These are phyloP conservation scores for Jaapia argillacea DNA, from an alignment of 768 basidiomycete genomes.

Conservation along the genomic window DNA sequence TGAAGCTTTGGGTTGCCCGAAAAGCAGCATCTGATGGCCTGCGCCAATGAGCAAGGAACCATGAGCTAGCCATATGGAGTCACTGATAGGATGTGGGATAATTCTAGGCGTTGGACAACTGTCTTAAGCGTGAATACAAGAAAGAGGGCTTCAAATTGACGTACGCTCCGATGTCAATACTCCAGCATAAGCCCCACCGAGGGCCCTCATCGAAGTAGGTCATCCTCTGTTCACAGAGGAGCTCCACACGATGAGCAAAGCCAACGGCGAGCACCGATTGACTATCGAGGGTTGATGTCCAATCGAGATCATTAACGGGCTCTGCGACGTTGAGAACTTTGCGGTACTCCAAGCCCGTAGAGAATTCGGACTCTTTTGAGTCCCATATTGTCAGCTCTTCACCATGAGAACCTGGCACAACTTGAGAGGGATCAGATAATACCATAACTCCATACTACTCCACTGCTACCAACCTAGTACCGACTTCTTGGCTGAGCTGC, in stretches of 20 bases:
- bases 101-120: constrained; percentile 33
- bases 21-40: constrained; percentile 78
- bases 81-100: constrained; percentile 69
- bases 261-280: constrained; percentile 91
- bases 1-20: constrained; percentile 34
- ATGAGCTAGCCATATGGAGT: constrained; percentile 86
- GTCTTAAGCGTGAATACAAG: constrained; percentile 1
- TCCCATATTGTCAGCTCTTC: constrained; percentile 94
- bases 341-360: constrained; percentile 77
- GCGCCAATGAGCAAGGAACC: constrained; percentile 77
- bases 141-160: constrained; percentile 12
- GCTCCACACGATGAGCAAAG: constrained; percentile 64
- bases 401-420: constrained; percentile 47
- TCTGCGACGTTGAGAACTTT: constrained; percentile 40
- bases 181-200: constrained; percentile 67
- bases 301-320: constrained; percentile 76
- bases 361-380: constrained; percentile 88
- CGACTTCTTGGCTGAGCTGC: constrained; percentile 89
- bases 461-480: constrained; percentile 53
- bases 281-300: constrained; percentile 84
- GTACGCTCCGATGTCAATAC: constrained; percentile 61
- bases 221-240: constrained; percentile 91
- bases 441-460: neutral
- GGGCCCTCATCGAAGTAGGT: constrained; percentile 81
- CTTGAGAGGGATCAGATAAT: constrained; percentile 24